phyloP scores from a whole-genome alignment of 2,329 filamentous ascomycete species.

The Sphaerostilbella broomeana region DNA sequence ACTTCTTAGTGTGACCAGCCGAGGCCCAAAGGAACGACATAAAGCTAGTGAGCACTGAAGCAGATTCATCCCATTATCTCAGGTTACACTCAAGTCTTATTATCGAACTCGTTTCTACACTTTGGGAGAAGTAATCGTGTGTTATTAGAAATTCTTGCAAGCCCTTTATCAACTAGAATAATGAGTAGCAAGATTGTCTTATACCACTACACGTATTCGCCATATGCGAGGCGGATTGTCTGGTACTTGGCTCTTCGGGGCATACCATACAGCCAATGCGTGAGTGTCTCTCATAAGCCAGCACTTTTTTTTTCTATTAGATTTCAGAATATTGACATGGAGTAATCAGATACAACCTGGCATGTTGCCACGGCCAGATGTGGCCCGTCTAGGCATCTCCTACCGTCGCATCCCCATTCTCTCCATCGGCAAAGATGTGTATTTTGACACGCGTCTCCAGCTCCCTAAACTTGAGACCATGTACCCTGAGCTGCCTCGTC shows the following conservation, averaged over 20 bases:
- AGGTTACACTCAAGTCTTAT: no score
- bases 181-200: conserved; percentile 48
- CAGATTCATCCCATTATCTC: no score
- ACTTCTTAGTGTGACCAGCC: conserved; percentile 8
- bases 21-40: not conserved
- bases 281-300: conserved; percentile 33
- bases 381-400: conserved; percentile 52
- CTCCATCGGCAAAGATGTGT: conserved; percentile 59
- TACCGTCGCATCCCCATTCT: conserved; percentile 67
- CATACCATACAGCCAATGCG: conserved; percentile 62
- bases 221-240: conserved; percentile 54
- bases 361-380: conserved; percentile 59
- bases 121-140: no score
- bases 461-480: conserved; percentile 55
- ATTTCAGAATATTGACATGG: not conserved
- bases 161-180: no score
- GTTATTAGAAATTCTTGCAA: no score
- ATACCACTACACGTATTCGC: conserved; percentile 61
- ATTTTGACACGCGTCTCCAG: conserved; percentile 64
- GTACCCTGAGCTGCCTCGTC: conserved; percentile 38
- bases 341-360: conserved; percentile 53
- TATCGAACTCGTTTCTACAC: no score
- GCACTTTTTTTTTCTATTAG: not conserved
- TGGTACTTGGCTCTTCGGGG: conserved; percentile 63
- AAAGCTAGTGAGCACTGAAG: conserved; percentile 5